Percentiles rank a stretch among this genome's conserved stretches.
These are phyloP conservation scores for Auriscalpium microsporum DNA, from an alignment of 768 basidiomycete genomes.

Conservation along the genomic window DNA sequence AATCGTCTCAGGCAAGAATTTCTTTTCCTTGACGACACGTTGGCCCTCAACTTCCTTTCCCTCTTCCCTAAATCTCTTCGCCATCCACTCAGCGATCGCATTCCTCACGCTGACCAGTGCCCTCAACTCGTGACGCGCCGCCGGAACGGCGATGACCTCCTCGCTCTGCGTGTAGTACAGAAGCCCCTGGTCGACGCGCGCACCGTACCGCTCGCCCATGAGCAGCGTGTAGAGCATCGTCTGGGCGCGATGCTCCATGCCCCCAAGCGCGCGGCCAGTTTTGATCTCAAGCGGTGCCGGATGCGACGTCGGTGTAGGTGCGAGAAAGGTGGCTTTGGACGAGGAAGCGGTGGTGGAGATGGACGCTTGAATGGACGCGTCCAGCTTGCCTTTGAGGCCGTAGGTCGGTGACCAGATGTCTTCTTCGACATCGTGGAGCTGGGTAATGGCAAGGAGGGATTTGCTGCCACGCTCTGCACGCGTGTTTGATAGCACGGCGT, in stretches of 20 bases:
- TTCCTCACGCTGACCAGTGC: slow-evolving; percentile 79
- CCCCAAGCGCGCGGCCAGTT: slow-evolving; percentile 70
- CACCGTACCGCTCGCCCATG: slow-evolving; percentile 83
- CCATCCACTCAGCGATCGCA: slow-evolving; percentile 73
- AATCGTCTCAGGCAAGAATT: slow-evolving; percentile 80
- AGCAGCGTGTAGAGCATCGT: slow-evolving; percentile 95
- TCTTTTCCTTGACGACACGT: slow-evolving; percentile 20
- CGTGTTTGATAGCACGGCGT: slow-evolving; percentile 61
- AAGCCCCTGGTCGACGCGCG: slow-evolving; percentile 71
- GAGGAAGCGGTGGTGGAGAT: slow-evolving; percentile 31
- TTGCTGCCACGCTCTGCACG: slow-evolving; percentile 40
- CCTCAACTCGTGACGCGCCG: slow-evolving; percentile 73
- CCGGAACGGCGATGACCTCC: slow-evolving; percentile 76
- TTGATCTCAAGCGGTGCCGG: slow-evolving; percentile 92
- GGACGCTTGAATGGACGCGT: slow-evolving; percentile 73
- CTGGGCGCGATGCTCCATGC: slow-evolving; percentile 93
- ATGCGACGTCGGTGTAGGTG: slow-evolving; percentile 20
- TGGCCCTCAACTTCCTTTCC: slow-evolving; percentile 7
- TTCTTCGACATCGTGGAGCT: slow-evolving; percentile 86
- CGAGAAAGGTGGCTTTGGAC: slow-evolving; percentile 16
- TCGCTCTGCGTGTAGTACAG: slow-evolving; percentile 93
- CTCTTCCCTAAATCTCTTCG: slow-evolving; percentile 31
- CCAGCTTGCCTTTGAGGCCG: slow-evolving; percentile 92
- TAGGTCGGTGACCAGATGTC: slow-evolving; percentile 96
- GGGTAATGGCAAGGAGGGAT: slow-evolving; percentile 60